Conservation (phyloP, 164 flowering plant genomes). For the Nelumbo lutea region DNA sequence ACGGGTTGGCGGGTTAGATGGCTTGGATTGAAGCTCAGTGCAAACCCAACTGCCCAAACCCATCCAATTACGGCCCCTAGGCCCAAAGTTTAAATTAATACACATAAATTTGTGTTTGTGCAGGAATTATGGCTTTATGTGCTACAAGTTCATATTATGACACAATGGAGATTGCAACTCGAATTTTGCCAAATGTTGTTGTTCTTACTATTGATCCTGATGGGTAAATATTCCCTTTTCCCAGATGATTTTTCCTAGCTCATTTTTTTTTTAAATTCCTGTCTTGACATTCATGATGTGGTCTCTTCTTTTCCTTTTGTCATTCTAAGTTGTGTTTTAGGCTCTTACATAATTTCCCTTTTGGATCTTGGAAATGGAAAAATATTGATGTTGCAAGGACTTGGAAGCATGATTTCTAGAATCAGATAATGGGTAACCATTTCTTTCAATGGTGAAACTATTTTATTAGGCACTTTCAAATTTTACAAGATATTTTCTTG, state of each 20-base stretch:
- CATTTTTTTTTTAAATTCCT: not conserved
- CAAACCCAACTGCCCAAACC: too few relatives aligned
- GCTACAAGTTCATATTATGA: slow-evolving; percentile 96
- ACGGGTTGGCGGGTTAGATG: too few relatives aligned
- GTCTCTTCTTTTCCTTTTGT: not conserved
- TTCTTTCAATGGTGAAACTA: too few relatives aligned
- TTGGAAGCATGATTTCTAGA: too few relatives aligned
- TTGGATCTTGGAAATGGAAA: too few relatives aligned
- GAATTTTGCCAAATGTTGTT: slow-evolving; percentile 83
- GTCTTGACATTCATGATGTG: not conserved
- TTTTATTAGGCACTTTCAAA: too few relatives aligned
- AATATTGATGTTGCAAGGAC: too few relatives aligned
- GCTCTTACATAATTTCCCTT: too few relatives aligned
- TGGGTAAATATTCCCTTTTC: slow-evolving; percentile 39
- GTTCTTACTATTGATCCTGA: slow-evolving; percentile 94
- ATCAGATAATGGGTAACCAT: too few relatives aligned
- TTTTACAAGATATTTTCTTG: too few relatives aligned
- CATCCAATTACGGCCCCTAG: too few relatives aligned
- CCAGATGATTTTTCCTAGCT: not conserved
- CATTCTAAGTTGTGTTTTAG: not conserved
- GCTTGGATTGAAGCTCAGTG: too few relatives aligned
- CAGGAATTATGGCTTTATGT: slow-evolving; percentile 94
- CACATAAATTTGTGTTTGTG: slow-evolving; percentile 13
- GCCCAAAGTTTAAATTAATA: not conserved
- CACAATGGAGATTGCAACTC: slow-evolving; percentile 78